Conservation (phyloP, 768 basidiomycete species). For the Pleurotus pulmonarius region DNA sequence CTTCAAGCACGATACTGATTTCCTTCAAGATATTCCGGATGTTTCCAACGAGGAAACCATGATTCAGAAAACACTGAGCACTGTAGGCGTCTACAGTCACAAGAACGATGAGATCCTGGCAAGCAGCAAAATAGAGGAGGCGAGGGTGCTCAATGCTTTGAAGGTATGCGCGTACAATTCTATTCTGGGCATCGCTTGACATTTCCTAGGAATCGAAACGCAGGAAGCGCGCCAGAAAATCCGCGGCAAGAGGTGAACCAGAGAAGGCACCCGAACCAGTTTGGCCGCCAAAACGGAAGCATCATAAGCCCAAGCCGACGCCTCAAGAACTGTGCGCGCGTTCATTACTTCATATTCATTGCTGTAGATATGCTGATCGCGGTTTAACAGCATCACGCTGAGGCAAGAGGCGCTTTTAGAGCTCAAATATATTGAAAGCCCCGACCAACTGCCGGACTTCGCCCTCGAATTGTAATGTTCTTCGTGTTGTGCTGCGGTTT, state of each 20-base stretch:
- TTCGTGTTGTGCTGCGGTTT: too few relatives aligned
- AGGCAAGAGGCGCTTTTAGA: constrained; percentile 62
- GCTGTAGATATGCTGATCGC: neutral
- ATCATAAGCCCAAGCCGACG: constrained; percentile 45
- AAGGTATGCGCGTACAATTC: constrained; percentile 30
- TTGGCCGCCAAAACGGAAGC: constrained; percentile 66
- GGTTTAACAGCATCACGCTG: constrained; percentile 38
- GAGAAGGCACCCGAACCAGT: constrained; percentile 32
- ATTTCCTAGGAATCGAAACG: constrained; percentile 25
- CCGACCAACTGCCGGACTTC: constrained; percentile 51
- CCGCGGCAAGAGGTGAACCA: constrained; percentile 10
- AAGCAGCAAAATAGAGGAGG: constrained; percentile 66
- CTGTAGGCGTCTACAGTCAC: constrained; percentile 72
- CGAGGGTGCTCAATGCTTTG: constrained; percentile 51
- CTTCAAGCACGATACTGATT: neutral
- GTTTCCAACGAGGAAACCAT: constrained; percentile 36
- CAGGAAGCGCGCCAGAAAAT: constrained; percentile 18
- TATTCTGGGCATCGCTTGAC: neutral
- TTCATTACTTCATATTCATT: neutral
- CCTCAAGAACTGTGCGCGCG: constrained; percentile 47
- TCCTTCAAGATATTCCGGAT: constrained; percentile 33
- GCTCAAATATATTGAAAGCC: constrained; percentile 52
- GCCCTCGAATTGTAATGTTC: constrained; percentile 64
- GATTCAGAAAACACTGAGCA: constrained; percentile 51
- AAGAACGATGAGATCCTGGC: constrained; percentile 68